A percentile compares a stretch with the other conserved stretches of the same genome.
phyloP scores from a whole-genome alignment of 164 flowering plant species.

The Sextonia rubra region DNA sequence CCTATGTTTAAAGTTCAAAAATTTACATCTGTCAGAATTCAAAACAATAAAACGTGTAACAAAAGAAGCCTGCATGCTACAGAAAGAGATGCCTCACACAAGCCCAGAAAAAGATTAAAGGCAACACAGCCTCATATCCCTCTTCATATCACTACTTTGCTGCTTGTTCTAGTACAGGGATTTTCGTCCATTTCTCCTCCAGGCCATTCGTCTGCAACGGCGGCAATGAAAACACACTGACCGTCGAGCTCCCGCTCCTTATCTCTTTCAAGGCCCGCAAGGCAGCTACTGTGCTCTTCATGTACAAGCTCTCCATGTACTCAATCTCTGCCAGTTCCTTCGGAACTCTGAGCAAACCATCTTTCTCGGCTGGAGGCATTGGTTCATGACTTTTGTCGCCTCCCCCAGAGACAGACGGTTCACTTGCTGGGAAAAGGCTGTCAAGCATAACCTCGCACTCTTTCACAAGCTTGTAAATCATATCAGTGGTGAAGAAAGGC shows the following conservation, averaged over 20 bases:
- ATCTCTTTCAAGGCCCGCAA: slow-evolving; percentile 49
- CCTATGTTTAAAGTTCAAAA: slow-evolving; percentile 2
- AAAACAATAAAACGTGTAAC: background rate
- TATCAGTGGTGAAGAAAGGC: slow-evolving; percentile 75
- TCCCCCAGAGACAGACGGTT: slow-evolving; percentile 8
- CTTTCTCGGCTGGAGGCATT: background rate
- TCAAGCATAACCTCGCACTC: slow-evolving; percentile 73
- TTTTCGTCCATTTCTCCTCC: slow-evolving; percentile 32
- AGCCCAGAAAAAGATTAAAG: background rate
- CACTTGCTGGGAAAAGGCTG: slow-evolving; percentile 34
- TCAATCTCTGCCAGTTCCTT: slow-evolving; percentile 45
- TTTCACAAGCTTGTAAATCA: slow-evolving; percentile 65
- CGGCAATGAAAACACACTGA: slow-evolving; percentile 47
- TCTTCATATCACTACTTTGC: slow-evolving; percentile 25
- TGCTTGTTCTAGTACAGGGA: slow-evolving; percentile 32
- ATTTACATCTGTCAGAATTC: slow-evolving; percentile 1
- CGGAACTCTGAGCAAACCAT: slow-evolving; percentile 17
- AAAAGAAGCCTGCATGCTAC: background rate
- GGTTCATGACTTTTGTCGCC: background rate
- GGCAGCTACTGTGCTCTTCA: slow-evolving; percentile 45
- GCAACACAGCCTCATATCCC: background rate
- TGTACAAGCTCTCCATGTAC: slow-evolving; percentile 43
- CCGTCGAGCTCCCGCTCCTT: slow-evolving; percentile 56
- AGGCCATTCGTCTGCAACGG: slow-evolving; percentile 32
- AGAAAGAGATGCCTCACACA: background rate